Evolutionary conservation across 2,329 filamentous ascomycete genomes (phyloP), one percentile per base, ranked within the genome.

Genomic region (Domatiomyces globalis): DNA sequence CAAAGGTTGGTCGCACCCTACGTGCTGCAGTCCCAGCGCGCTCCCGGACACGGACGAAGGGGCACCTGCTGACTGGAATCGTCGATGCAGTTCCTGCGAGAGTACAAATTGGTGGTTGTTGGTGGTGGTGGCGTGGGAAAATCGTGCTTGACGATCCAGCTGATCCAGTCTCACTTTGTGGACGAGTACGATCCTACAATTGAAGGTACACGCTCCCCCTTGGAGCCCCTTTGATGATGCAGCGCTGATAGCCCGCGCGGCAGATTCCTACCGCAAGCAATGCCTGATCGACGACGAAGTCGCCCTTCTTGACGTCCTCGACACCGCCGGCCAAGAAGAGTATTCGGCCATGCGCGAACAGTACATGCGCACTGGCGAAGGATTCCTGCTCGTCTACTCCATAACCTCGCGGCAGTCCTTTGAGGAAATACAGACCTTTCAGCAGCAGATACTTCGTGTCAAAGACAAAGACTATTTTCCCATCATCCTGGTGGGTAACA

Each of bases 401-500:
- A 98, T 98, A 74, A 95, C 87, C 51, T 95, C 90, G 65, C 81
- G 89, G 65, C 89, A 95, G 72, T 94, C 87, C 64, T 96, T 95
- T 65, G 90, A 98, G 68, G 92, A 98, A 74, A 96, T 98, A 70
- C 85, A 88, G 72, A 95, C 88, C 47, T 96, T 96, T 73, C 89
- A 96, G 72, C 89, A 96, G 76, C 92, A 98, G 72, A 98, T 98
- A 67, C 77, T 98, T 62, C 77, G 92, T 62, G 92, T 98, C 63
- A 98, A 98, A 79, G 92, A 96, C 75, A 96, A 95, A 80, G 92
- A 98, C 73, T 95, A 95, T 70, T 98, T 98, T 76, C 92, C 92
- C 62, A 96, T 98, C 76, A 95, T 96, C 53, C 86, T 98, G 45
- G 92, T 96, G 43, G 92, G 88, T 63, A 98, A 98, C 80, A 98